Percentiles rank a stretch among this genome's conserved stretches.
Evolutionary conservation across 169 alveolate genomes (phyloP).

Genomic region (Cryptosporidium andersoni): DNA sequence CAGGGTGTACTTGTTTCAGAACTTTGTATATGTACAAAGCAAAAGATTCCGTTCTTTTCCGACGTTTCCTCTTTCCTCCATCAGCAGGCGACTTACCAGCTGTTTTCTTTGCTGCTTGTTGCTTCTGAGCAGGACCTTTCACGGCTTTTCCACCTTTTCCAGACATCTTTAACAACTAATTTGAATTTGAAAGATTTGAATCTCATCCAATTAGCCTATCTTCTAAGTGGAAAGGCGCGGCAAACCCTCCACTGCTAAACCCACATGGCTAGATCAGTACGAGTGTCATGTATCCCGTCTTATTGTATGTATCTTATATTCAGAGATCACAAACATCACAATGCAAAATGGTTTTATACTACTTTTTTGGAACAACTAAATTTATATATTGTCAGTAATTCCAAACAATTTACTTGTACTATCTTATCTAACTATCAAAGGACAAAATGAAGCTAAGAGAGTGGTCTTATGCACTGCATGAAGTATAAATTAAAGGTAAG

Average conservation of each 20-base stretch:
- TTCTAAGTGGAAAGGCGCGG: constrained; percentile 70
- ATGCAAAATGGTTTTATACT: too few species aligned
- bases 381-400: too few species aligned
- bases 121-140: constrained; percentile 84
- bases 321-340: too few species aligned
- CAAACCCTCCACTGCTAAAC: constrained; percentile 10
- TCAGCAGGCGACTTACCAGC: constrained; percentile 85
- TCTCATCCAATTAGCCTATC: constrained; percentile 6
- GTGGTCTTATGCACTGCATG: too few species aligned
- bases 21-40: constrained; percentile 98
- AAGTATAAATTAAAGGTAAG: too few species aligned
- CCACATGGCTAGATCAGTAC: constrained; percentile 35
- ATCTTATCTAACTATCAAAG: too few species aligned
- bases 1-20: constrained; percentile 98
- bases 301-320: not conserved
- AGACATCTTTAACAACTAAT: constrained; percentile 78
- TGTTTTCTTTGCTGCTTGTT: constrained; percentile 89
- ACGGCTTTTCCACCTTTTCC: constrained; percentile 79
- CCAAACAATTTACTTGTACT: too few species aligned
- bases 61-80: constrained; percentile 88
- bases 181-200: constrained; percentile 11
- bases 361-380: too few species aligned
- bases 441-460: too few species aligned
- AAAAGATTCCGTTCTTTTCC: constrained; percentile 95
- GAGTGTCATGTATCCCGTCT: constrained; percentile 41